These are phyloP conservation scores for Pilasporangium apinafurcum DNA, from an alignment of 352 stramenopile genomes.

Conservation along the genomic window DNA sequence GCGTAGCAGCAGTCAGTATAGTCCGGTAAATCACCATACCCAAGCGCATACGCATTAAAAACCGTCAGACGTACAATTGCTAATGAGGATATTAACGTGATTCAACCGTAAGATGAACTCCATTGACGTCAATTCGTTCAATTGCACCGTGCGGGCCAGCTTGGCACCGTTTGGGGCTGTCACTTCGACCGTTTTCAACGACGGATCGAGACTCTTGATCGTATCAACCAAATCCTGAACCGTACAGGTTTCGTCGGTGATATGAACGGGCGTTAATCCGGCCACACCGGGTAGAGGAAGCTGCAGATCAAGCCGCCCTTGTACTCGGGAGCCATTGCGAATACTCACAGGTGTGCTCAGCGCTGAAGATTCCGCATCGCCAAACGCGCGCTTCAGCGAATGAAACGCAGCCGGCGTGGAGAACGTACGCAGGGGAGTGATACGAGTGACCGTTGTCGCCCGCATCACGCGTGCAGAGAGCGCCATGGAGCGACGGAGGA, in stretches of 20 bases:
- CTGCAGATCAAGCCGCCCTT: constrained; percentile 43
- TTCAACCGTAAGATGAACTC: constrained; percentile 68
- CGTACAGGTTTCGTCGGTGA: constrained; percentile 28
- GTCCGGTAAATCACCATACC: neutral
- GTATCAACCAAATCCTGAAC: constrained; percentile 50
- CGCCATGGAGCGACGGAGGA: too few relatives aligned
- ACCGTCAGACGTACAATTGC: constrained; percentile 21
- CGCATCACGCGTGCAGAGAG: too few relatives aligned
- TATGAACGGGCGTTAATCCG: constrained; percentile 39
- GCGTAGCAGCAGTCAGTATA: neutral
- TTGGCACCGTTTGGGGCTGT: constrained; percentile 62
- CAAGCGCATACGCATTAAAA: neutral
- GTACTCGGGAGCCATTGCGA: constrained; percentile 25
- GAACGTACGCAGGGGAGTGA: too few relatives aligned
- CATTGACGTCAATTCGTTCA: constrained; percentile 57
- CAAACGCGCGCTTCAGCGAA: too few relatives aligned
- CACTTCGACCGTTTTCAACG: constrained; percentile 61
- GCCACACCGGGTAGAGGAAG: constrained; percentile 50
- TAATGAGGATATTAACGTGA: constrained; percentile 48
- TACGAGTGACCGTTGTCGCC: too few relatives aligned
- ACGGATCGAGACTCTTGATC: constrained; percentile 36
- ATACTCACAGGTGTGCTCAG: constrained; percentile 34
- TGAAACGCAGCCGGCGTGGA: too few relatives aligned
- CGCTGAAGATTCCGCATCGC: constrained; percentile 1
- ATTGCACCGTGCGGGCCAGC: constrained; percentile 53